phyloP scores from a whole-genome alignment of 352 stramenopile species.

The Phytopythium oedochilum region DNA sequence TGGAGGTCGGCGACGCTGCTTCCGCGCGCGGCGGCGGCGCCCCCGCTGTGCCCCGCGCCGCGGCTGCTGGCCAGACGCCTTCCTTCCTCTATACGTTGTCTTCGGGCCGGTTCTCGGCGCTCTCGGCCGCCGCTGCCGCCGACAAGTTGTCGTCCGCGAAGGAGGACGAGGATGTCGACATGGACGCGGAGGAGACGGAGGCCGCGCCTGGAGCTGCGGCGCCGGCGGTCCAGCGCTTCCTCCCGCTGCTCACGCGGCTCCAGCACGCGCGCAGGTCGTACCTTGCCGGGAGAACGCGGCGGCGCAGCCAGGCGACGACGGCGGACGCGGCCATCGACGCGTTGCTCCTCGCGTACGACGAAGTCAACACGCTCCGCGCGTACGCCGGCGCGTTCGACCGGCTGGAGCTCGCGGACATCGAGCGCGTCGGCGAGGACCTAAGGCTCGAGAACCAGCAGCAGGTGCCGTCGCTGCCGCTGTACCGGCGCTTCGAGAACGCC shows the following conservation, averaged over 20 bases:
- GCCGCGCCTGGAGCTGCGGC: not conserved
- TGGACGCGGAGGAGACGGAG: not conserved
- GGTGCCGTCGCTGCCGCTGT: constrained; percentile 11
- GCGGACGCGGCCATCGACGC: constrained; percentile 12
- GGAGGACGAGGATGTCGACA: constrained; percentile 1
- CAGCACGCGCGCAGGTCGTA: constrained; percentile 19
- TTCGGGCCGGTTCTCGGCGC: not conserved
- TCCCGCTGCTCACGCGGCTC: constrained; percentile 46
- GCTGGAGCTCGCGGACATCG: constrained; percentile 23
- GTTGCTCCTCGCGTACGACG: constrained; percentile 27
- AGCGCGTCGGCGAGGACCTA: not conserved
- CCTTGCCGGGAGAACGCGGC: not conserved
- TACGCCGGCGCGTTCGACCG: constrained; percentile 30
- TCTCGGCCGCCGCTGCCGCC: not conserved
- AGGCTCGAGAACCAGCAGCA: constrained; percentile 3
- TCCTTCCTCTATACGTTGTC: not conserved
- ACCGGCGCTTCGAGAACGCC: constrained; percentile 49
- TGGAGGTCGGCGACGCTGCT: not conserved
- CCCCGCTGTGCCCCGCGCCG: not conserved
- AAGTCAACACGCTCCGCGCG: constrained; percentile 34
- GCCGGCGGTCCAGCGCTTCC: constrained; percentile 17
- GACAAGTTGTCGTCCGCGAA: not conserved
- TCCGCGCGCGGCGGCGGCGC: not conserved
- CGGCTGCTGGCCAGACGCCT: not conserved
- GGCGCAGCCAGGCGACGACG: not conserved